Evolutionary conservation across 179 eudicot species (phyloP).

Genomic region (Spergularia azorica): DNA sequence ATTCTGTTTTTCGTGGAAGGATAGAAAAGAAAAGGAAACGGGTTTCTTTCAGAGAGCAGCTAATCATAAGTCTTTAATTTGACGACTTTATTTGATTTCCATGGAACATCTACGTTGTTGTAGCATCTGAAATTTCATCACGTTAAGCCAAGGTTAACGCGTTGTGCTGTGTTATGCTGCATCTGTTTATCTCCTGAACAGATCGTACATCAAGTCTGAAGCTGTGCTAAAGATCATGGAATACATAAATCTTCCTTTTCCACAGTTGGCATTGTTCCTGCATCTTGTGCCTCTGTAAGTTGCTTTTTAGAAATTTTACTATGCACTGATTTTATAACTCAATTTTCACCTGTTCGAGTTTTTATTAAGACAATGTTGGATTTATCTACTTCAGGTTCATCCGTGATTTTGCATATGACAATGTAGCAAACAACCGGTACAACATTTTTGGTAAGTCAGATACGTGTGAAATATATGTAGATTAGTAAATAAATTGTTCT

Average conservation of each 20-base stretch:
- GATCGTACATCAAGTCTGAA: slow-evolving; percentile 90
- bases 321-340: neutral
- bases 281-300: slow-evolving; percentile 87
- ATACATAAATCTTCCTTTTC: slow-evolving; percentile 85
- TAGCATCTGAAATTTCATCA: too few relatives aligned
- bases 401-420: slow-evolving; percentile 88
- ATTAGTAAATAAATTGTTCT: slow-evolving; percentile 2
- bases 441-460: slow-evolving; percentile 85
- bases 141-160: neutral
- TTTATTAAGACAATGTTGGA: neutral
- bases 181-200: slow-evolving; percentile 23
- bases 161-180: neutral
- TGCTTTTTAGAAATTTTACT: neutral
- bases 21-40: too few relatives aligned
- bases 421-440: slow-evolving; percentile 88
- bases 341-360: neutral
- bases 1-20: too few relatives aligned
- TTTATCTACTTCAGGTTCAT: slow-evolving; percentile 52
- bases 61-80: too few relatives aligned
- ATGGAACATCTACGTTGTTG: too few relatives aligned
- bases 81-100: too few relatives aligned
- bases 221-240: slow-evolving; percentile 99
- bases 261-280: slow-evolving; percentile 83
- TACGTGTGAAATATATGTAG: slow-evolving; percentile 67
- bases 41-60: too few relatives aligned